Evolutionary conservation across 371 early-diverging fungal genomes (phyloP).

Genomic region (Zychaea mexicana): DNA sequence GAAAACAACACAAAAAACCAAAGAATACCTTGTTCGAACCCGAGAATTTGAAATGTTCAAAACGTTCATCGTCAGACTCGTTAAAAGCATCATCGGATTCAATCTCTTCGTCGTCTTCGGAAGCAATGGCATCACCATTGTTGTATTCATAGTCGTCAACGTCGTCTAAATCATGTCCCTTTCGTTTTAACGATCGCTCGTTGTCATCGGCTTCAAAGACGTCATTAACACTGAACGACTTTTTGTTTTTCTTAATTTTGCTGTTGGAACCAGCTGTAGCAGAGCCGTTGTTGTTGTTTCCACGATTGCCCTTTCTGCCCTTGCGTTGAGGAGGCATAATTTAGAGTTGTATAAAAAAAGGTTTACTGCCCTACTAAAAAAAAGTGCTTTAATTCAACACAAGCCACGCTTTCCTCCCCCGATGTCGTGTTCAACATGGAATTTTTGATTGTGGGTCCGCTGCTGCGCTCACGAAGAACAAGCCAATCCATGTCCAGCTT

Average conservation of each 20-base stretch:
- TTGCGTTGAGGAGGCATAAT: slow-evolving; percentile 19
- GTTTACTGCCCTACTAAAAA: too few relatives aligned
- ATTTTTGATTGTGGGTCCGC: too few relatives aligned
- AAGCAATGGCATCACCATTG: slow-evolving; percentile 63
- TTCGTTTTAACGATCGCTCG: slow-evolving; percentile 48
- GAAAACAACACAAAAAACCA: too few relatives aligned
- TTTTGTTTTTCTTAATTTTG: slow-evolving; percentile 11
- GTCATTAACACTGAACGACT: slow-evolving; percentile 22
- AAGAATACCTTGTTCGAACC: slow-evolving; percentile 33
- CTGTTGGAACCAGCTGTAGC: background rate
- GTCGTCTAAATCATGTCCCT: slow-evolving; percentile 67
- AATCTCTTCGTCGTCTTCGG: slow-evolving; percentile 93
- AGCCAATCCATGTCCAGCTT: too few relatives aligned
- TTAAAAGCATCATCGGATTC: slow-evolving; percentile 91
- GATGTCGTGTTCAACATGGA: too few relatives aligned
- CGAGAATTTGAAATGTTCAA: slow-evolving; percentile 68
- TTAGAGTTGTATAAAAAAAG: too few relatives aligned
- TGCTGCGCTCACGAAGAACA: too few relatives aligned
- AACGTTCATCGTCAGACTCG: slow-evolving; percentile 82
- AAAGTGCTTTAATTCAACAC: too few relatives aligned
- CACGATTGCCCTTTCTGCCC: background rate
- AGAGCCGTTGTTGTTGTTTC: background rate
- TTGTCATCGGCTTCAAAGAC: slow-evolving; percentile 64
- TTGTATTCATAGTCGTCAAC: slow-evolving; percentile 80
- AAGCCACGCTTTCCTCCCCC: too few relatives aligned